These are phyloP conservation scores for Trypanosoma conorhini DNA, from an alignment of 208 protist species.

Conservation along the genomic window DNA sequence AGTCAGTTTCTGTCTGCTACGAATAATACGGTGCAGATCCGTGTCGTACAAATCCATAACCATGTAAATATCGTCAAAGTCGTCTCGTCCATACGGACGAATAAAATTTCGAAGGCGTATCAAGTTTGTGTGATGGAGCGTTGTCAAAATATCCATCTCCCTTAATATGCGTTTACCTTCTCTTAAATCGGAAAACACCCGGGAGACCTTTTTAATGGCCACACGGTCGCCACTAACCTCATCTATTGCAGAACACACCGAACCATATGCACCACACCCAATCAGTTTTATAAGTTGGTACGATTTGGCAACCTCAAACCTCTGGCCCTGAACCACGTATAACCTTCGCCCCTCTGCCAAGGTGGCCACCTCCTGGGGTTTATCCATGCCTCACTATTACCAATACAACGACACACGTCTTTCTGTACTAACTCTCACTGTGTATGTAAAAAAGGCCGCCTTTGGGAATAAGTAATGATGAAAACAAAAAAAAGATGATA, in stretches of 20 bases:
- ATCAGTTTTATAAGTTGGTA: conserved; percentile 84
- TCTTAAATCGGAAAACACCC: conserved; percentile 94
- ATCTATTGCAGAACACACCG: conserved; percentile 79
- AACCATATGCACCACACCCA: conserved; percentile 86
- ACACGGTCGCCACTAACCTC: conserved; percentile 69
- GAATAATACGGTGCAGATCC: conserved; percentile 98
- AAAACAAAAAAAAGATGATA: conserved; percentile 25
- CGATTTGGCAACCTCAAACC: conserved; percentile 78
- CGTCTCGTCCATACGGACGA: conserved; percentile 54
- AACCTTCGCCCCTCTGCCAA: conserved; percentile 61
- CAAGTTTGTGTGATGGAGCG: conserved; percentile 94
- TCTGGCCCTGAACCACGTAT: conserved; percentile 81
- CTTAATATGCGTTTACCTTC: conserved; percentile 97
- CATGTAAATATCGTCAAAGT: conserved; percentile 90
- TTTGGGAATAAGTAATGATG: conserved; percentile 3
- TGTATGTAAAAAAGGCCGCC: conserved; percentile 17
- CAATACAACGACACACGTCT: conserved; percentile 4
- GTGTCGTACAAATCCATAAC: conserved; percentile 96
- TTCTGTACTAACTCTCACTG: conserved; percentile 7
- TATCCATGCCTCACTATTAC: conserved; percentile 36
- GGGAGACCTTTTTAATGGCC: conserved; percentile 98
- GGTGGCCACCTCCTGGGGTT: conserved; percentile 37
- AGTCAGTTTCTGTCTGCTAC: conserved; percentile 92
- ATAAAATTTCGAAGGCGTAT: conserved; percentile 89
- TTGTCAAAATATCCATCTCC: conserved; percentile 96